Evolutionary conservation across 352 stramenopile species (phyloP).

Genomic region (Phytophthora multivora): DNA sequence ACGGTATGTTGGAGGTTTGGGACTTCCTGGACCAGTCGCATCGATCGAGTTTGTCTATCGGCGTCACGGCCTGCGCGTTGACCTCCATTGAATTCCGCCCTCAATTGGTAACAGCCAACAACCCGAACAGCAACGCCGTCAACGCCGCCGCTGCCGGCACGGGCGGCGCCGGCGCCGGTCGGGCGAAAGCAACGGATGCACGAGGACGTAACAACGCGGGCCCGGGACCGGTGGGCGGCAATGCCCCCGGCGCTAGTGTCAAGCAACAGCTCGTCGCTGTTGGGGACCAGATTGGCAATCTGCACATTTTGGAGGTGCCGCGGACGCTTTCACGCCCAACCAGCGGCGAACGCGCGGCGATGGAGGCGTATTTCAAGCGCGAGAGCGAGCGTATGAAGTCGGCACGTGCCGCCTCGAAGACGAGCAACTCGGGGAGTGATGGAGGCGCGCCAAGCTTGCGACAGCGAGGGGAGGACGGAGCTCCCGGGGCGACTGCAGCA

Average conservation of each 20-base stretch:
- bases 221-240: conserved; percentile 1
- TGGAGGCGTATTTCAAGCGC: conserved; percentile 91
- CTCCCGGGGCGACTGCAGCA: background rate
- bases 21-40: conserved; percentile 94
- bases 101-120: conserved; percentile 23
- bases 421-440: conserved; percentile 3
- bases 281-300: conserved; percentile 91
- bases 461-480: conserved; percentile 25
- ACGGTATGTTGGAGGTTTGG: conserved; percentile 93
- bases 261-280: conserved; percentile 92
- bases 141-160: conserved; percentile 8
- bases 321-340: conserved; percentile 86
- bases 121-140: conserved; percentile 17
- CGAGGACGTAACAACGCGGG: conserved; percentile 23
- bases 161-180: conserved; percentile 7
- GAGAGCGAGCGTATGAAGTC: conserved; percentile 78
- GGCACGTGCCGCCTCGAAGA: conserved; percentile 33
- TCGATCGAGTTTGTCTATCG: conserved; percentile 75
- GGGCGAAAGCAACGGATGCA: conserved; percentile 27
- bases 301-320: conserved; percentile 93
- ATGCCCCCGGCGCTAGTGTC: conserved; percentile 33
- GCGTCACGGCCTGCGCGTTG: conserved; percentile 85
- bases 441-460: conserved; percentile 24
- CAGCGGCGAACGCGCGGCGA: conserved; percentile 76
- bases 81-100: conserved; percentile 87